Evolutionary conservation across 2,329 filamentous ascomycete species (phyloP), one percentile per base, ranked within the genome.

Genomic region (Pestalotiopsis sp.): DNA sequence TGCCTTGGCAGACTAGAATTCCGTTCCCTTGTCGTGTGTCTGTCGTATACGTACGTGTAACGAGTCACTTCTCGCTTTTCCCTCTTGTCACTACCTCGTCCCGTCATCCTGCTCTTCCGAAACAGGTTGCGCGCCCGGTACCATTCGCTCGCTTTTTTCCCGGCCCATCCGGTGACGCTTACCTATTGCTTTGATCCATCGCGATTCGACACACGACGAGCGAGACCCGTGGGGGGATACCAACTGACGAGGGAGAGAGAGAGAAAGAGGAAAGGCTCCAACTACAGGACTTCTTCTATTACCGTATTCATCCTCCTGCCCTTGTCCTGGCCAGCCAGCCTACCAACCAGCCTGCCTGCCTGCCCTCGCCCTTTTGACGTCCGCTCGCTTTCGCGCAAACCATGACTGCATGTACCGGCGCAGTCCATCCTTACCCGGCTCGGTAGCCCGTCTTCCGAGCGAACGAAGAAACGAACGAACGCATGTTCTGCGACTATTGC

Each of bases 341-440:
- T 52, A 11, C 45, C 17, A 13, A 13, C 14, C 41, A 17, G 41
- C 41, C 41, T 52, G 20, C 45, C 17, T 52, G 20, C 45, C 45
- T 20, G 20, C 17, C 45, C 45, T 20, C 41, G 41, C 41, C n/a
- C 41, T 14, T 49, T 49, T 17, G 17, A n/a, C 45, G 45, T 20
- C 17, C n/a, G 41, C 41, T 49, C 41, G 41, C 17, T 52, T 52
- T 52, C 17, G 45, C 45, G 45, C 61, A 20, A 20, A 52, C 36
- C 38, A 64, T 64, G 61, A 45, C 36, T 64, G 61, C 61, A 64
- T 64, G 61, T 25, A 39, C 61, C n/a, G 61, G 61, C 61, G 61
- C 61, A 25, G n/a, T 25, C 39, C n/a, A n/a, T 64, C 36, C 61
- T 64, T 64, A 66, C 63, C 49, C 63, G 63, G 41, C 25, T 66